Evolutionary conservation across 169 alveolate genomes (phyloP).

Genomic region (Babesia bovis): DNA sequence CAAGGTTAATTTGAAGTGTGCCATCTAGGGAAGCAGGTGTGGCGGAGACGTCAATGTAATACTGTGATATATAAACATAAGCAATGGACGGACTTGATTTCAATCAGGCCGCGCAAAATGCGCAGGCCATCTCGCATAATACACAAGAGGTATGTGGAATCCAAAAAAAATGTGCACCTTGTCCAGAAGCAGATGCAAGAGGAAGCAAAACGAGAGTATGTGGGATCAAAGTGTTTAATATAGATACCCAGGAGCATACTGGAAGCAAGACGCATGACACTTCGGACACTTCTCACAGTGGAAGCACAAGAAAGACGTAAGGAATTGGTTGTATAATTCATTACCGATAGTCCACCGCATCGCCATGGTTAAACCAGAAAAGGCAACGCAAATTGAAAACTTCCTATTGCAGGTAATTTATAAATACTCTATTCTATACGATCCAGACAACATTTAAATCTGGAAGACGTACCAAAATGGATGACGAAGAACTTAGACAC

Average conservation of each 20-base stretch:
- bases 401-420: conserved; percentile 40
- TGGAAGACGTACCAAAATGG: conserved; percentile 36
- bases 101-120: conserved; percentile 41
- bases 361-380: conserved; percentile 67
- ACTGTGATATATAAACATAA: neutral
- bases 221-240: neutral
- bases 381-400: conserved; percentile 60
- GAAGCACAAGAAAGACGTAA: conserved; percentile 69
- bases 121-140: conserved; percentile 32
- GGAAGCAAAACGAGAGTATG: conserved; percentile 53
- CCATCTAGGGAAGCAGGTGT: neutral
- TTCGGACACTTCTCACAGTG: conserved; percentile 57
- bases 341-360: conserved; percentile 54
- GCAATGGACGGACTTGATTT: conserved; percentile 21
- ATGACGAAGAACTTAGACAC: conserved; percentile 42
- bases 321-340: neutral
- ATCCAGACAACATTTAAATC: neutral
- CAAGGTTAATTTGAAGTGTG: neutral
- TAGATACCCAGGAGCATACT: conserved; percentile 30
- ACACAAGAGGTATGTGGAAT: conserved; percentile 20
- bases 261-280: conserved; percentile 60
- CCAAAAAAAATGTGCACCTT: neutral
- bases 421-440: no score
- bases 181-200: conserved; percentile 50
- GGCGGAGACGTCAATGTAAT: neutral